Base-by-base conservation (phyloP, 1,139 yeast species). In the Geotrichum europaeum region DNA sequence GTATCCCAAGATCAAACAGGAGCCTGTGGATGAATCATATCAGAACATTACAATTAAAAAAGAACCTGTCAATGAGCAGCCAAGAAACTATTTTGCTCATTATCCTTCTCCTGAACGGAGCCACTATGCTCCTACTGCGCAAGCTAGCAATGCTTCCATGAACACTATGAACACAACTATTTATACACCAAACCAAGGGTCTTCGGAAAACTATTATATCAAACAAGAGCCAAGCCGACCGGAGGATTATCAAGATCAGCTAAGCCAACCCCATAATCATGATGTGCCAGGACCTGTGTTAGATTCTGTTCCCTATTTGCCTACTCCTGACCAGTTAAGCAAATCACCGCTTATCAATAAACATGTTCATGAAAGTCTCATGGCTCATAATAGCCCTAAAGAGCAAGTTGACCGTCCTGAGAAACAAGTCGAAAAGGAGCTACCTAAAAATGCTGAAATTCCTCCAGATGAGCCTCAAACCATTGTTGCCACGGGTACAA, bases 401-500 rank as follows among this genome's bases (percentile, higher is more conserved):
- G 51, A 56, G 13, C 24, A 43, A n/a, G 45, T 7, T 25, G 40
- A 51, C 6, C 6, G 13, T 20, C 13, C 3, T 12, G 25, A 51
- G 12, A 43, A 51, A 1, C 36, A n/a, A 51, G 2, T 4, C 7
- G 53, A 25, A 25, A 32, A 51, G 22, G 53, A 51, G 10, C 47
- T 5, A 24, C 20, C 30, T 18, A 5, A 22, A 30, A 25, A 5
- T 40, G n/a, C 45, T 12, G 43, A 18, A 24, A 7, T 47, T 12
- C 56, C 36, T 30, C 4, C 5, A 40, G 32, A 18, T 4, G 50
- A 40, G 18, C 6, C 36, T n/a, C 20, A 54, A 25, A 51, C 63
- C 3, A 61, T 61, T 20, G 51, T 49, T 34, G 61, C 60, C 15
- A 45, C 52, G 10, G 56, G 59, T 15, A 40, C 51, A n/a, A 60